These are phyloP conservation scores for Termitomyces sp. DNA, from an alignment of 768 basidiomycete genomes.

Conservation along the genomic window DNA sequence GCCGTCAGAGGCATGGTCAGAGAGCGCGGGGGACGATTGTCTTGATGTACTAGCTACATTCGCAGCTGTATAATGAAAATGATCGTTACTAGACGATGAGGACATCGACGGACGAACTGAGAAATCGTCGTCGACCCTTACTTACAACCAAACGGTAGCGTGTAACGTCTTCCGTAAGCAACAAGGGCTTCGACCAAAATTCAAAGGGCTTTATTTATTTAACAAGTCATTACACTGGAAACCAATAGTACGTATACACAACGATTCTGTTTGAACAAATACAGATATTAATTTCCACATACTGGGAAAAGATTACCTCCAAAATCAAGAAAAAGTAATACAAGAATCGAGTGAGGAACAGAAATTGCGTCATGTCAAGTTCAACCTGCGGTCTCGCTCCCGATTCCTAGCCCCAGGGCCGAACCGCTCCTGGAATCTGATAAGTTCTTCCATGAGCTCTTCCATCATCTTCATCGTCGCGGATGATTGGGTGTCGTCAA, in stretches of 20 bases:
- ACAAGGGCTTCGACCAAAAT: neutral
- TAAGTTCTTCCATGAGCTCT: slow-evolving; percentile 86
- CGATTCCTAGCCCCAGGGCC: slow-evolving; percentile 51
- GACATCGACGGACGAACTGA: neutral
- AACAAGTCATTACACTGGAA: slow-evolving; percentile 1
- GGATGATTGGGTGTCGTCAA: slow-evolving; percentile 16
- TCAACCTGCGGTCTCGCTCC: slow-evolving; percentile 48
- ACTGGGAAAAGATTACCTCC: neutral
- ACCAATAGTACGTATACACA: neutral
- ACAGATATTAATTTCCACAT: neutral
- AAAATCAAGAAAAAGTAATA: slow-evolving; percentile 2
- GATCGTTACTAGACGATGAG: neutral
- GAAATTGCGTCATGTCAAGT: slow-evolving; percentile 17
- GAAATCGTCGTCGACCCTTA: too few species aligned
- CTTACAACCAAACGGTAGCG: too few species aligned
- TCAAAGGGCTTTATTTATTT: slow-evolving; percentile 1
- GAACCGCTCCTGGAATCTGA: slow-evolving; percentile 85
- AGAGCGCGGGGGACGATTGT: slow-evolving; percentile 26
- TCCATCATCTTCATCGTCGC: slow-evolving; percentile 83
- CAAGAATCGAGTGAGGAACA: neutral
- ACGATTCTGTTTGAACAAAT: neutral
- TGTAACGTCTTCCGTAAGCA: slow-evolving; percentile 6
- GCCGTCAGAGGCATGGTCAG: slow-evolving; percentile 40
- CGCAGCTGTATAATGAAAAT: slow-evolving; percentile 3
- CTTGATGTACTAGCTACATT: slow-evolving; percentile 19